Evolutionary conservation across 768 basidiomycete genomes (phyloP).

Genomic region (Lenzites betulinus): DNA sequence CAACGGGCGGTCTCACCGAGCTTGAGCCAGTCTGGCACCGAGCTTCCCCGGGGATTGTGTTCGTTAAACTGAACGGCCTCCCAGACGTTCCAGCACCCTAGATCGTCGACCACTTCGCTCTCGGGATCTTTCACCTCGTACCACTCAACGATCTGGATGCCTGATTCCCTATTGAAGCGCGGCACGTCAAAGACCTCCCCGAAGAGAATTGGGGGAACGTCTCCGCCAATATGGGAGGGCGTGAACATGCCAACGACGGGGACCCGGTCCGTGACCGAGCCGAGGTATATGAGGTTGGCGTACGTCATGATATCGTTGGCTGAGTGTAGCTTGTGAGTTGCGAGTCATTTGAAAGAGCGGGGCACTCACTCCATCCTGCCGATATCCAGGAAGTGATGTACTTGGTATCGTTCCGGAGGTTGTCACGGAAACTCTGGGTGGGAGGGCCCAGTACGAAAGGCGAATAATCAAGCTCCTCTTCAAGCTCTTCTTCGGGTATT

Average conservation of each 20-base stretch:
- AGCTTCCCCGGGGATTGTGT: constrained; percentile 28
- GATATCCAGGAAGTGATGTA: constrained; percentile 77
- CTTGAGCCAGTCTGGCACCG: constrained; percentile 28
- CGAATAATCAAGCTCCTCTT: constrained; percentile 19
- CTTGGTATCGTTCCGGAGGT: constrained; percentile 56
- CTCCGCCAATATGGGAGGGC: constrained; percentile 41
- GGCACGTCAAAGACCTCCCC: constrained; percentile 46
- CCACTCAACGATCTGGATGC: constrained; percentile 44
- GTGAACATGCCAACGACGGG: constrained; percentile 44
- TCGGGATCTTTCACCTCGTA: constrained; percentile 41
- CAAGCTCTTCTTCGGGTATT: background rate
- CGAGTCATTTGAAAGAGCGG: background rate
- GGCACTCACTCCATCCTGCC: constrained; percentile 64
- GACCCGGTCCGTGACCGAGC: constrained; percentile 39
- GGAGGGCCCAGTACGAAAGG: constrained; percentile 48
- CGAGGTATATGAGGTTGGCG: constrained; percentile 45
- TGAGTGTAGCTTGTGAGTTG: constrained; percentile 28
- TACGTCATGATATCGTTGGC: constrained; percentile 78
- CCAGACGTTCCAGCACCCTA: constrained; percentile 50
- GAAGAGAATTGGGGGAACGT: constrained; percentile 37
- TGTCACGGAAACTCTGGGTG: constrained; percentile 63
- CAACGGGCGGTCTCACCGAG: constrained; percentile 30
- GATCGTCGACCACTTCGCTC: constrained; percentile 34
- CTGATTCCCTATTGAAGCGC: constrained; percentile 38
- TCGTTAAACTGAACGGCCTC: constrained; percentile 35